A percentile compares a stretch with the other conserved stretches of the same genome.
phyloP scores from a whole-genome alignment of 1,284 basidiomycete species.

The Trichosporon ovoides region DNA sequence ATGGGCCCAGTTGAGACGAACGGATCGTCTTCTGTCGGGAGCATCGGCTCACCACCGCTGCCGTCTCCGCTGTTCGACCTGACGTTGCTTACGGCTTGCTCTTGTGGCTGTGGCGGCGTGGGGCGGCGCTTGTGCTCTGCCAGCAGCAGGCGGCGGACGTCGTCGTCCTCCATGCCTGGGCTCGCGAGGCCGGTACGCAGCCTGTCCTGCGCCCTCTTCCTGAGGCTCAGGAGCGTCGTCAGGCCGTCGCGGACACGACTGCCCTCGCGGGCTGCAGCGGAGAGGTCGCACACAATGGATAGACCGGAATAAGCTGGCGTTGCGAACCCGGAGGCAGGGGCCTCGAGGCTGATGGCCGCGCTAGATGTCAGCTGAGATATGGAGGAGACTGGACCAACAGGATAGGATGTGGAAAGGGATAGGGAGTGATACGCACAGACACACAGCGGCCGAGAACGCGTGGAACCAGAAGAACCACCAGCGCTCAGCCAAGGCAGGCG shows the following conservation, averaged over 20 bases:
- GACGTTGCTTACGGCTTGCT: too few relatives aligned
- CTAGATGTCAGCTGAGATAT: not conserved
- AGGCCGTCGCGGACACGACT: constrained; percentile 46
- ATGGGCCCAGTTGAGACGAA: constrained; percentile 6
- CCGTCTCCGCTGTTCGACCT: too few relatives aligned
- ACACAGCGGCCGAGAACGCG: constrained; percentile 43
- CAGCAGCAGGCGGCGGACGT: constrained; percentile 12
- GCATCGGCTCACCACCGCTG: not conserved
- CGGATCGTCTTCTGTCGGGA: not conserved
- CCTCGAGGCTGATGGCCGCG: constrained; percentile 42
- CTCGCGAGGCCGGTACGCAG: constrained; percentile 10
- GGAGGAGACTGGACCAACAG: too few relatives aligned
- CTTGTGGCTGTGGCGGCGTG: not conserved
- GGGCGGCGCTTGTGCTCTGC: constrained; percentile 4
- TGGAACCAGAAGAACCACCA: constrained; percentile 50
- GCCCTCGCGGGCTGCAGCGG: constrained; percentile 37
- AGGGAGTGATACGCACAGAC: constrained; percentile 46
- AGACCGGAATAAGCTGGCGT: constrained; percentile 40
- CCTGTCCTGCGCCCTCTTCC: constrained; percentile 36
- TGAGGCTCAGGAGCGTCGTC: constrained; percentile 36
- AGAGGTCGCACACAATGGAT: constrained; percentile 43
- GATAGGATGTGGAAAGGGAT: too few relatives aligned
- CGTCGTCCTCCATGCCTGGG: constrained; percentile 9
- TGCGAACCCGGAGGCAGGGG: constrained; percentile 44
- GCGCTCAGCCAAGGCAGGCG: constrained; percentile 42